phyloP scores from a whole-genome alignment of 2,329 filamentous ascomycete species.

The Aspergillus novofumigatus region DNA sequence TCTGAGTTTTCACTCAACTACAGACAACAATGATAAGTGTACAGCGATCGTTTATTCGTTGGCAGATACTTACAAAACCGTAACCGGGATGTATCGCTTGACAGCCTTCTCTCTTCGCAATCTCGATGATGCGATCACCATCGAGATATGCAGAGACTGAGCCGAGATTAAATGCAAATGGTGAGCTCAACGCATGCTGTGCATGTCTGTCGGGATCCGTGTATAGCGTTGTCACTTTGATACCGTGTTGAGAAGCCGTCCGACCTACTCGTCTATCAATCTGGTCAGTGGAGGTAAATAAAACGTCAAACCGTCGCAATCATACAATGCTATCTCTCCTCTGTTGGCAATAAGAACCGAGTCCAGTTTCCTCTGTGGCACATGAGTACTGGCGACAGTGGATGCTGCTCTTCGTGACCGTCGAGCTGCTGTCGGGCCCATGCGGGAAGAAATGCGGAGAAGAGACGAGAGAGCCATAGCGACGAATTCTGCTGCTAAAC shows the following conservation, averaged over 20 bases:
- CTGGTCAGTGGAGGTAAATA: constrained; percentile 10
- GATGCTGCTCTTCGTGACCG: constrained; percentile 28
- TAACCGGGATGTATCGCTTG: constrained; percentile 94
- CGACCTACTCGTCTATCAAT: constrained; percentile 68
- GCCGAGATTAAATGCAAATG: constrained; percentile 78
- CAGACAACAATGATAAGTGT: constrained; percentile 1
- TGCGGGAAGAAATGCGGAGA: constrained; percentile 38
- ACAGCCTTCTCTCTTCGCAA: constrained; percentile 81
- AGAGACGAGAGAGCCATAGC: constrained; percentile 36
- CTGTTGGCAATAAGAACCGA: constrained; percentile 95
- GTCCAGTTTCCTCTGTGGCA: constrained; percentile 45
- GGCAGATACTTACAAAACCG: constrained; percentile 59
- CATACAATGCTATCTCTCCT: constrained; percentile 83
- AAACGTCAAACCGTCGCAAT: not conserved
- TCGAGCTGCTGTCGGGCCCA: constrained; percentile 27
- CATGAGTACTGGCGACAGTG: constrained; percentile 20
- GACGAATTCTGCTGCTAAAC: constrained; percentile 1
- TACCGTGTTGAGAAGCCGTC: constrained; percentile 83
- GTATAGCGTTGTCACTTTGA: constrained; percentile 90
- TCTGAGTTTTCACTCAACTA: constrained; percentile 82
- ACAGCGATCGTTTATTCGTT: not conserved
- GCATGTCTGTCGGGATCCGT: constrained; percentile 84
- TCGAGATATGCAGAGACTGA: constrained; percentile 85
- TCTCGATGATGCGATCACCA: constrained; percentile 82
- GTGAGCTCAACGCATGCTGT: constrained; percentile 83